Conservation (phyloP, 1,284 basidiomycete species). For the Cryptococcus depauperatus region DNA sequence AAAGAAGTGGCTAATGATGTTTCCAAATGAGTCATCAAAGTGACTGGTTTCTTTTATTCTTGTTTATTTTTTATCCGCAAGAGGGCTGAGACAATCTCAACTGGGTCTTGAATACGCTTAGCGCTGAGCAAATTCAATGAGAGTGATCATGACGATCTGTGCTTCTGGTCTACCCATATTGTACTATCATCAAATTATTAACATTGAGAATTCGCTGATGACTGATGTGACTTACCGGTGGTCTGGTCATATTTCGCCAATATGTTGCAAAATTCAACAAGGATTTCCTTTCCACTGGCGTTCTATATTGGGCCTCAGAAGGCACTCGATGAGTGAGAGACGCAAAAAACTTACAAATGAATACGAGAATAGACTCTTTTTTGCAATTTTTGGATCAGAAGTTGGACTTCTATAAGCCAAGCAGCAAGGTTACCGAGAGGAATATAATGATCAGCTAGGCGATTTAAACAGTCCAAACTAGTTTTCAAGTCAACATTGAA, state of each 20-base stretch:
- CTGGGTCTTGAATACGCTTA: background rate
- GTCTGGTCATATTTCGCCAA: slow-evolving; percentile 23
- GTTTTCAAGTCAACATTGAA: background rate
- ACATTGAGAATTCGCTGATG: background rate
- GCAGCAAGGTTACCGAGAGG: slow-evolving; percentile 17
- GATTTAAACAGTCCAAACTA: slow-evolving; percentile 31
- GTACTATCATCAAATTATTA: slow-evolving; percentile 14
- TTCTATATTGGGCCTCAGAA: slow-evolving; percentile 9
- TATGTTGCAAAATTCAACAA: slow-evolving; percentile 24
- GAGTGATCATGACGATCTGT: slow-evolving; percentile 30
- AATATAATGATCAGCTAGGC: slow-evolving; percentile 23
- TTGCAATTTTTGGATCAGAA: slow-evolving; percentile 19
- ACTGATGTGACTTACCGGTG: slow-evolving; percentile 18
- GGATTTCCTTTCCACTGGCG: slow-evolving; percentile 16
- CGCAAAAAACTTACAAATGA: slow-evolving; percentile 19
- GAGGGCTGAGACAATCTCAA: no score
- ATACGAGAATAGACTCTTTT: slow-evolving; percentile 23
- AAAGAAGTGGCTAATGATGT: no score
- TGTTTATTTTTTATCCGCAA: no score
- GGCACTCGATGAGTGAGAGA: no score
- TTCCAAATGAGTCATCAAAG: no score
- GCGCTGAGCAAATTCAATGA: slow-evolving; percentile 21
- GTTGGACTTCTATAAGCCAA: slow-evolving; percentile 33
- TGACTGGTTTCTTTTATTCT: no score
- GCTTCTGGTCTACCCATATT: slow-evolving; percentile 31